phyloP scores from a whole-genome alignment of 2,329 filamentous ascomycete genomes.

The Aspergillus transmontanensis region DNA sequence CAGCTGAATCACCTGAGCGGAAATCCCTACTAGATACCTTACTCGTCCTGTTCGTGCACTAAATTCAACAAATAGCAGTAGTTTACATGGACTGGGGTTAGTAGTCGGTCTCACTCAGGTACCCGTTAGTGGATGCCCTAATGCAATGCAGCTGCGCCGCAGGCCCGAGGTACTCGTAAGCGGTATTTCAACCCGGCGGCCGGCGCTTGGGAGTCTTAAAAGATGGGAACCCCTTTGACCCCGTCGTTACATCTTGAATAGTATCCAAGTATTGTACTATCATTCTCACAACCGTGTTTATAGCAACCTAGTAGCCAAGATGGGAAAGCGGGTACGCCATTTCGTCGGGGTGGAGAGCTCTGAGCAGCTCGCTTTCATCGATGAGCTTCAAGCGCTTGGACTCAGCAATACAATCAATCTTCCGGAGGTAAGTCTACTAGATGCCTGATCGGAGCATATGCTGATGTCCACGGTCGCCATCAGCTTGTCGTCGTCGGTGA shows the following conservation, averaged over 20 bases:
- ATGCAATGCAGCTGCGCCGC: neutral
- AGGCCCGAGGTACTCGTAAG: neutral
- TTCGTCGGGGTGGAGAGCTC: constrained; percentile 58
- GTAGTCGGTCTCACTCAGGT: neutral
- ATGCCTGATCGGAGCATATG: neutral
- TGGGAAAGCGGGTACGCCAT: constrained; percentile 13
- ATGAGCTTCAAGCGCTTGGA: constrained; percentile 20
- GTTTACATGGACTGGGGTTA: neutral
- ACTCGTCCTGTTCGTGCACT: neutral
- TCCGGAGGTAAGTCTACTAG: constrained; percentile 13
- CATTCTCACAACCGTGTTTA: neutral
- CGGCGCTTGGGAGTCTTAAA: neutral
- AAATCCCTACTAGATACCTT: neutral
- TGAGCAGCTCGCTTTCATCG: constrained; percentile 22
- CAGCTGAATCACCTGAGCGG: neutral
- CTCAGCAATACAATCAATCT: constrained; percentile 20
- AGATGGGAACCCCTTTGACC: neutral
- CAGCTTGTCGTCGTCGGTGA: constrained; percentile 4
- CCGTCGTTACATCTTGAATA: neutral
- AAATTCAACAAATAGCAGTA: neutral
- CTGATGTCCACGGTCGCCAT: neutral
- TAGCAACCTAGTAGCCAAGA: neutral
- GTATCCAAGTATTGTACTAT: no score
- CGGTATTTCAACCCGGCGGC: neutral
- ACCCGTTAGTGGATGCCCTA: neutral